Conservation (phyloP, 352 stramenopile genomes). For the Phytophthora macrochlamydospora region DNA sequence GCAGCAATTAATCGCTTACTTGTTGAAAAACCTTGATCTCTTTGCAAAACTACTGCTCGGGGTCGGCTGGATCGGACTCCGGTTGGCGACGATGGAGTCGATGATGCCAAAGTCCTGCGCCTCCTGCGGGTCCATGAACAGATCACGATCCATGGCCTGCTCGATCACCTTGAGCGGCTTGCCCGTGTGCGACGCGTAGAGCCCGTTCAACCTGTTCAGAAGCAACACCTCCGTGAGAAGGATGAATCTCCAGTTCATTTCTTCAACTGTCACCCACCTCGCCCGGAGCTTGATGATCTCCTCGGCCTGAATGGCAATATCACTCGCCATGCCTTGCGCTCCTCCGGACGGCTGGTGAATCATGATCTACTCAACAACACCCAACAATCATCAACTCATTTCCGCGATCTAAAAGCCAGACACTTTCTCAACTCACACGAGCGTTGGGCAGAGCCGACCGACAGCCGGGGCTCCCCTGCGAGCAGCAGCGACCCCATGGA, state of each 20-base stretch:
- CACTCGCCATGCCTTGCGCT: slow-evolving; percentile 96
- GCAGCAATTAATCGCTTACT: not conserved
- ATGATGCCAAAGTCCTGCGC: slow-evolving; percentile 86
- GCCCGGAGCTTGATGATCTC: slow-evolving; percentile 96
- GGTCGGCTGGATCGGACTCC: slow-evolving; percentile 26
- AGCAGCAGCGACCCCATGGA: slow-evolving; percentile 97
- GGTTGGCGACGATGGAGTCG: slow-evolving; percentile 80
- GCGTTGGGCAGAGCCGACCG: slow-evolving; percentile 94
- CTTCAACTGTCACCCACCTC: slow-evolving; percentile 37
- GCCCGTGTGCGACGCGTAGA: slow-evolving; percentile 76
- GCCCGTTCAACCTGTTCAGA: slow-evolving; percentile 62
- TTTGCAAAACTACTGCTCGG: slow-evolving; percentile 6
- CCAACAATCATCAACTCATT: slow-evolving; percentile 7
- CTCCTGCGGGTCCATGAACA: slow-evolving; percentile 83
- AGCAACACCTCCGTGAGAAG: slow-evolving; percentile 7
- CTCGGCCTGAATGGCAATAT: slow-evolving; percentile 99
- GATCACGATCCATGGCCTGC: slow-evolving; percentile 86
- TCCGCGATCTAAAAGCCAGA: not conserved
- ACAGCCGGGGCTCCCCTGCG: slow-evolving; percentile 90
- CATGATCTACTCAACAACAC: slow-evolving; percentile 84
- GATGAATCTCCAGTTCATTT: not conserved
- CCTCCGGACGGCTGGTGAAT: slow-evolving; percentile 98
- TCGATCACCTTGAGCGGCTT: slow-evolving; percentile 83
- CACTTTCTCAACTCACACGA: slow-evolving; percentile 56
- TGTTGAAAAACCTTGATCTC: too few species aligned